Evolutionary conservation across 495 filamentous ascomycete species (phyloP).

Genomic region (Penicillium flavigenum): DNA sequence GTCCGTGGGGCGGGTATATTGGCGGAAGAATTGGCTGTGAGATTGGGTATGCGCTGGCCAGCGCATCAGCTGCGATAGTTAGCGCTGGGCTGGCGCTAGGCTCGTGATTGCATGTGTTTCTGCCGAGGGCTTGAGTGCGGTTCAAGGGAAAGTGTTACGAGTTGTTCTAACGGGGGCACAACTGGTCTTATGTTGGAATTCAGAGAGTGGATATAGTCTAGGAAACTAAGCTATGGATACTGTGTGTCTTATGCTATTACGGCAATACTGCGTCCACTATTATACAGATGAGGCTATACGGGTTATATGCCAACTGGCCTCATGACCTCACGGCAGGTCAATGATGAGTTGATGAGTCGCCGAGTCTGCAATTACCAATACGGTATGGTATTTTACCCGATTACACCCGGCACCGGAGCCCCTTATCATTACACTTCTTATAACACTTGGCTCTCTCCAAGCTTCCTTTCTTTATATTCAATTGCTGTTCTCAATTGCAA

Average conservation of each 20-base stretch:
- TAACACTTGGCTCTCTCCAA: background rate
- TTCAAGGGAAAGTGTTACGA: background rate
- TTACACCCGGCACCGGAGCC: constrained; percentile 8
- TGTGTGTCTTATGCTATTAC: background rate
- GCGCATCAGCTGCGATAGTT: background rate
- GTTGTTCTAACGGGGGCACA: background rate
- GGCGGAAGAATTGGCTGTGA: background rate
- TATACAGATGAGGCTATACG: background rate
- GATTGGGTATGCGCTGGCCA: background rate
- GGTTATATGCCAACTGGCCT: constrained; percentile 5
- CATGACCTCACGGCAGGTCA: constrained; percentile 11
- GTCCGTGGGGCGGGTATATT: background rate
- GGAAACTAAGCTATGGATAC: constrained; percentile 6
- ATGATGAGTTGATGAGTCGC: constrained; percentile 14
- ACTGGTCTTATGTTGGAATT: background rate
- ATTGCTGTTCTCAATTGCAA: background rate
- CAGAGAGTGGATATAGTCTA: background rate
- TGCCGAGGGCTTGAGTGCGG: background rate
- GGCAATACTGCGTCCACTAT: background rate
- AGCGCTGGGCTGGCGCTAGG: background rate
- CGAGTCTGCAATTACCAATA: background rate
- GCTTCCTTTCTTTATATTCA: background rate
- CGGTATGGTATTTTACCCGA: constrained; percentile 12
- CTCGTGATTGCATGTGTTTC: background rate
- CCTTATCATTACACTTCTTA: background rate